These are phyloP conservation scores for Chytridium lagenaria DNA, from an alignment of 371 early-diverging fungal genomes.

Conservation along the genomic window DNA sequence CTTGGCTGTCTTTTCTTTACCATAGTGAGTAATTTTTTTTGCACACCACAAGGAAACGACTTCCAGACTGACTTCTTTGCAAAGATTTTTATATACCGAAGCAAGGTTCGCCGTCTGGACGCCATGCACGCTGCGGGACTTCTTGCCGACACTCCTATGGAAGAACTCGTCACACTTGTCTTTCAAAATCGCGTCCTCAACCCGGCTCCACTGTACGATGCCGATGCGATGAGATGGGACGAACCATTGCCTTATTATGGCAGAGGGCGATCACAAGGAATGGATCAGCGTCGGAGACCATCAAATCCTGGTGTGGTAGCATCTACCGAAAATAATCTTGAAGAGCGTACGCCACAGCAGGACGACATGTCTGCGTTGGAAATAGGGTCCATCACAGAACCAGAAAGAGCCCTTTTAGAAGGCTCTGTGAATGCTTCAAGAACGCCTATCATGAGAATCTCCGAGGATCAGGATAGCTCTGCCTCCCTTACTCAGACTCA, in stretches of 20 bases:
- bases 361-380: neutral
- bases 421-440: neutral
- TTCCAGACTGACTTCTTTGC: too few relatives aligned
- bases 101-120: constrained; percentile 12
- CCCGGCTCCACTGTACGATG: constrained; percentile 21
- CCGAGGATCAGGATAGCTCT: neutral
- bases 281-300: neutral
- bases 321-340: neutral
- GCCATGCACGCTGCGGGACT: constrained; percentile 6
- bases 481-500: neutral
- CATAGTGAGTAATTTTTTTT: too few relatives aligned
- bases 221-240: constrained; percentile 17
- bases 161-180: constrained; percentile 7
- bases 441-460: neutral
- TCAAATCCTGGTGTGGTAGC: neutral
- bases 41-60: too few relatives aligned
- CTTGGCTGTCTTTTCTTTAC: neutral
- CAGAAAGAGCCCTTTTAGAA: too few relatives aligned
- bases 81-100: constrained; percentile 13
- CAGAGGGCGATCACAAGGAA: neutral
- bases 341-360: neutral
- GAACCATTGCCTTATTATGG: constrained; percentile 22
- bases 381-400: neutral
- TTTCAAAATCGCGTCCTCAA: constrained; percentile 9
- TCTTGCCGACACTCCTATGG: constrained; percentile 21